Evolutionary conservation across 495 filamentous ascomycete genomes (phyloP).

Genomic region (Talaromyces liani): DNA sequence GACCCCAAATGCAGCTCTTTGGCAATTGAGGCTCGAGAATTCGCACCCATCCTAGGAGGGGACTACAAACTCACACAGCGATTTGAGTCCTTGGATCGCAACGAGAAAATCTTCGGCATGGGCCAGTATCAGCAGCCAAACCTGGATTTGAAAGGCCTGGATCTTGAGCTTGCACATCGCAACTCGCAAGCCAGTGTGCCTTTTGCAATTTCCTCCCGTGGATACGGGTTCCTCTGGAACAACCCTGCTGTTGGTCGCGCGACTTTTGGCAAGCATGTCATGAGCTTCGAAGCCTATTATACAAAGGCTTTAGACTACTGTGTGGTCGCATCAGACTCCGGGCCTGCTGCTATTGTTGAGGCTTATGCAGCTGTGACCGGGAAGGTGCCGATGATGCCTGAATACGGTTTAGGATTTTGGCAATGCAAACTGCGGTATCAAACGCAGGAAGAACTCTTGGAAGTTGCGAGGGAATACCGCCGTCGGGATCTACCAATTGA

Average conservation of each 20-base stretch:
- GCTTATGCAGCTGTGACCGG: conserved; percentile 43
- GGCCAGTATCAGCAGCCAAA: conserved; percentile 54
- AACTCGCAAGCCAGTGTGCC: conserved; percentile 54
- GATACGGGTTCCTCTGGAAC: conserved; percentile 56
- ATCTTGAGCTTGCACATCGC: conserved; percentile 52
- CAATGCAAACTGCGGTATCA: conserved; percentile 30
- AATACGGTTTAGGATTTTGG: conserved; percentile 24
- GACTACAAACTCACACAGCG: conserved; percentile 47
- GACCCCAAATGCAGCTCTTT: conserved; percentile 51
- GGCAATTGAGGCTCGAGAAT: conserved; percentile 45
- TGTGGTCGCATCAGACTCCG: conserved; percentile 45
- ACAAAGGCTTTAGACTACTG: conserved; percentile 49
- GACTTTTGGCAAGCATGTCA: conserved; percentile 46
- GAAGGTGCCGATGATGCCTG: conserved; percentile 42
- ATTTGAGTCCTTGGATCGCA: conserved; percentile 39
- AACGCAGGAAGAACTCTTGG: conserved; percentile 20
- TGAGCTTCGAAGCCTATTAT: conserved; percentile 49
- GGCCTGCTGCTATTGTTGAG: background rate
- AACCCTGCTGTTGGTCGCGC: conserved; percentile 49
- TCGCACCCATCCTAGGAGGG: conserved; percentile 35
- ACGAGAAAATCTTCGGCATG: conserved; percentile 55
- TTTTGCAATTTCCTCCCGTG: conserved; percentile 44
- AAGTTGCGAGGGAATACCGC: conserved; percentile 18
- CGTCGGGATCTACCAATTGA: conserved; percentile 19
- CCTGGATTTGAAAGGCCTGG: conserved; percentile 47